Evolutionary conservation across 257 asterid species (phyloP), one percentile per base, ranked within the genome.

Genomic region (Solanum sparsipilum): DNA sequence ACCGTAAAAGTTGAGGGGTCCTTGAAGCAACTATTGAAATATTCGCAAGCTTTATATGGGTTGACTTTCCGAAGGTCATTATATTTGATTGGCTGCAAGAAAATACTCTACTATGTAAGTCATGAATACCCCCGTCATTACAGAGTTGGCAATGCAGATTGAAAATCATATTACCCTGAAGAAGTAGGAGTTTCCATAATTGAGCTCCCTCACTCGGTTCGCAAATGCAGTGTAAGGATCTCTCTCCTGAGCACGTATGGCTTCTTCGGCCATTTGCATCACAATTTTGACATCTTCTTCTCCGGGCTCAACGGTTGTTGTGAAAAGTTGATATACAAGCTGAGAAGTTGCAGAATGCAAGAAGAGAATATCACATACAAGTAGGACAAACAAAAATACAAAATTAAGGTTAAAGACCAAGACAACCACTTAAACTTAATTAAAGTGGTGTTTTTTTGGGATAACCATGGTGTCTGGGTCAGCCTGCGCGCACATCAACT

Each of bases 221-320:
- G 96, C 86, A 89, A 95, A 96, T 89, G 94, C 98, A 82, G 98
- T 96, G 89, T 91, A 94, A 63, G 98, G 99, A 90, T 96, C 99
- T 91, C 99, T 95, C 91, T 95, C 96, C 90, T 96, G 99, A 89
- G 99, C 98, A 89, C 93, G 96, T 84, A 96, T 96, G 87, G 98
- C 93, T 94, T 96, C 99, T 94, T 95, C 98, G 23, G 99, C 98
- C 98, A 96, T 94, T 93, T 96, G 98, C 99, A 95, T 96, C 92
- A 96, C 98, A 90, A 96, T 95, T 86, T 94, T 96, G 87, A 94
- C 94, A 87, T 96, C 99, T 91, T 94, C 98, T 90, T 95, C 98
- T 86, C 95, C 93, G 16, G 98, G 98, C 89, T 94, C 94, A 82
- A 91, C 92, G 63, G 92, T 91, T 84, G 99, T 95, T 73, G 92